Evolutionary conservation across 768 basidiomycete species (phyloP), one percentile per base, ranked within the genome.

Genomic region (Polyporus arcularius): DNA sequence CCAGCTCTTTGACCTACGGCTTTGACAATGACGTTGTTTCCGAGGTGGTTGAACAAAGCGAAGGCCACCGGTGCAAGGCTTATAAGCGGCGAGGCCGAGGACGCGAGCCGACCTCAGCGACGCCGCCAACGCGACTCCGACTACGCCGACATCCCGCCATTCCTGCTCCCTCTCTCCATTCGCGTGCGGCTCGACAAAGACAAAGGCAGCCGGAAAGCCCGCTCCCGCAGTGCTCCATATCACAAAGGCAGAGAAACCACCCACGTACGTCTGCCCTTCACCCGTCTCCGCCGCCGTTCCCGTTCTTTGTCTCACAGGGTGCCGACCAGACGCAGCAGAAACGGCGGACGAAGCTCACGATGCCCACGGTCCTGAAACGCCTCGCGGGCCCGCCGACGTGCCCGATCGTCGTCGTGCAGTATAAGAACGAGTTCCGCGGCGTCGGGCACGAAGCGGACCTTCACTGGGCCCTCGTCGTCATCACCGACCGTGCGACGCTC

Each of bases 391-490:
- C 53, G 18, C 32, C 57, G 48, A 53, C 57, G 16, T 65, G 63
- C 48, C 65, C 62, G 14, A 66, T 66, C 42, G 62, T 62, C 53
- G 53, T 66, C 56, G 62, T 53, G 14, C 65, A 66, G 48, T 66
- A 66, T 59, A 53, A 63, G 53, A 52, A 62, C 59, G 65, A 60
- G 46, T 55, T 40, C 57, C 59, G 53, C 14, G 62, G 62, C 21
- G 55, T 61, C 42, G 62, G 62, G 7, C 56, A 60, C 42, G 65
- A 66, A 32, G 52, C 51, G 49, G 51, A 63, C 42, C 59, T 66
- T 11, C 65, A 66, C 62, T 66, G 65, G 65, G 65, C 57, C 12
- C 59, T 66, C 50, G 46, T 63, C 47, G 62, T 66, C 38, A 53
- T 66, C 59, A 66, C 62, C 42, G 56, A 57, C 43, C 50, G 41